phyloP scores from a whole-genome alignment of 1,139 yeast genomes.

The Meyerozyma smithsonii region DNA sequence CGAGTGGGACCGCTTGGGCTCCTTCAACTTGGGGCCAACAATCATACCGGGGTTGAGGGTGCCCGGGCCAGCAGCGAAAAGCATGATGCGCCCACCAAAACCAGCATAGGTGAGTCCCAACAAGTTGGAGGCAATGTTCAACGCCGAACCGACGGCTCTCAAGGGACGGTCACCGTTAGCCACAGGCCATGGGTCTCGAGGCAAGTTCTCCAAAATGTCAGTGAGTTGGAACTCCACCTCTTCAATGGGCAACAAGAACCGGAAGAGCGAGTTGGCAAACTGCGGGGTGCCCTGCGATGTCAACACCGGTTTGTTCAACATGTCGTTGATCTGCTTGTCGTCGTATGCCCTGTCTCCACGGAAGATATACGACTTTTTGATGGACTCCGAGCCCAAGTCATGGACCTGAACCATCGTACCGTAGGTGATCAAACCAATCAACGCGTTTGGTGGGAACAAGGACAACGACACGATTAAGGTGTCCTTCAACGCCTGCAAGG shows the following conservation, averaged over 20 bases:
- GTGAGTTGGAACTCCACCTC: conserved; percentile 86
- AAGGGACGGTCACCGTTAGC: conserved; percentile 83
- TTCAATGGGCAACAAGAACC: conserved; percentile 82
- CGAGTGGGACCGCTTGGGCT: conserved; percentile 95
- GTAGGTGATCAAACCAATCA: conserved; percentile 86
- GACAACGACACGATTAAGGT: conserved; percentile 77
- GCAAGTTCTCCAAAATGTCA: conserved; percentile 71
- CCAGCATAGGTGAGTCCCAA: conserved; percentile 86
- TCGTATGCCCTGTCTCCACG: conserved; percentile 90
- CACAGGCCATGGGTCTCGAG: conserved; percentile 89
- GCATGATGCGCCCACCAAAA: conserved; percentile 84
- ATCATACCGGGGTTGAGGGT: conserved; percentile 94
- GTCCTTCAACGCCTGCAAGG: conserved; percentile 83
- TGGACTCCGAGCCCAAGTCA: conserved; percentile 76
- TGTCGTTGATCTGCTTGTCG: conserved; percentile 67
- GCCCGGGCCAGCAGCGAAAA: conserved; percentile 94
- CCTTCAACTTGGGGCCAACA: conserved; percentile 87
- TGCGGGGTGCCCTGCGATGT: conserved; percentile 22
- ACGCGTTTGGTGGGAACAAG: conserved; percentile 87
- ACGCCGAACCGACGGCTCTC: conserved; percentile 91
- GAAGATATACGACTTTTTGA: conserved; percentile 81
- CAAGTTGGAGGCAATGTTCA: conserved; percentile 77
- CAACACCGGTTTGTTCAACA: conserved; percentile 55
- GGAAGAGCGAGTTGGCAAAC: conserved; percentile 48
- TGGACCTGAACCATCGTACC: conserved; percentile 96